These are phyloP conservation scores for Stagonosporopsis tanaceti DNA, from an alignment of 2,329 filamentous ascomycete species.

Conservation along the genomic window DNA sequence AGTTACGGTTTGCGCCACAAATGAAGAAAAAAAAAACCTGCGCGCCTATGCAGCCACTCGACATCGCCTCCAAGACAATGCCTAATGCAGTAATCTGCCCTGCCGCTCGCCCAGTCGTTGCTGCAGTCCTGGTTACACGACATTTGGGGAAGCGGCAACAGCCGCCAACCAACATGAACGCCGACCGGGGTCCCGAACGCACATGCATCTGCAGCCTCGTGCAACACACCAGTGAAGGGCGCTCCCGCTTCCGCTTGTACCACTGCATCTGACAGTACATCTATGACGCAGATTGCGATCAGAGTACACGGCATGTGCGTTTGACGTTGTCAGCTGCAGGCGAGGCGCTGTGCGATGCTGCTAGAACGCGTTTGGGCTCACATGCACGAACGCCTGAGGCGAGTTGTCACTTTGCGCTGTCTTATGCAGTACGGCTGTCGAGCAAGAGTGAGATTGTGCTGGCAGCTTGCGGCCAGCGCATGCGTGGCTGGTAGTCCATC, in stretches of 20 bases:
- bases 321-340: constrained; percentile 12
- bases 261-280: constrained; percentile 6
- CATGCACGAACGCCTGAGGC: constrained; percentile 16
- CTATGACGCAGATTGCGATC: constrained; percentile 13
- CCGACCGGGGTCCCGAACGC: neutral
- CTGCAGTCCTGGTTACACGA: constrained; percentile 21
- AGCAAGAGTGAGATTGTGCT: neutral
- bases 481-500: neutral
- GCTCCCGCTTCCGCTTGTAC: constrained; percentile 15
- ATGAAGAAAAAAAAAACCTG: neutral
- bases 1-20: constrained; percentile 9
- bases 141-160: constrained; percentile 20
- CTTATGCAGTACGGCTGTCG: neutral
- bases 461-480: neutral
- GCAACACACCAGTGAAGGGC: constrained; percentile 8
- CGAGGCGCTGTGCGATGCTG: constrained; percentile 6
- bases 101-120: constrained; percentile 8
- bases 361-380: neutral
- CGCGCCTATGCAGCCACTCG: constrained; percentile 13
- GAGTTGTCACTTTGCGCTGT: constrained; percentile 24
- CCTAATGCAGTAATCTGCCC: neutral
- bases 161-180: neutral
- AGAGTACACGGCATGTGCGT: constrained; percentile 5
- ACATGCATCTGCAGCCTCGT: constrained; percentile 12
- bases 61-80: neutral